Evolutionary conservation across 768 basidiomycete genomes (phyloP).

Genomic region (Hydnomerulius pinastri): DNA sequence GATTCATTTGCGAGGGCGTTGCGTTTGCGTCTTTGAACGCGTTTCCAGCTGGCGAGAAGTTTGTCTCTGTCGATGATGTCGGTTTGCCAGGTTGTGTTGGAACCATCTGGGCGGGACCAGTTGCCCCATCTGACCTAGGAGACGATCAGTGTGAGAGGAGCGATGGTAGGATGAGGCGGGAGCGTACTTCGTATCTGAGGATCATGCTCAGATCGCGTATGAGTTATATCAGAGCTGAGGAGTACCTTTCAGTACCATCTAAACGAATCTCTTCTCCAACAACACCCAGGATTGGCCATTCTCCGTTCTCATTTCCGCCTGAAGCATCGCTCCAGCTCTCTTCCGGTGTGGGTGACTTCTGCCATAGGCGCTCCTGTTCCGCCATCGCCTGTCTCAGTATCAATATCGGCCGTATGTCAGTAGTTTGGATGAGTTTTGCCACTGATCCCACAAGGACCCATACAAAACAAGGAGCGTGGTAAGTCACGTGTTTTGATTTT

Average conservation of each 20-base stretch:
- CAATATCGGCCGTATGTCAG: no score
- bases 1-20: conserved; percentile 28
- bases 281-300: conserved; percentile 31
- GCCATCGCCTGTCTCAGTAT: not conserved
- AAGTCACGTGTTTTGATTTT: conserved; percentile 25
- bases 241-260: conserved; percentile 30
- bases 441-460: no score
- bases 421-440: no score
- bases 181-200: conserved; percentile 33
- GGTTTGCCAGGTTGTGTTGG: conserved; percentile 56
- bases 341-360: conserved; percentile 29
- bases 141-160: not conserved
- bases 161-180: not conserved
- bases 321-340: conserved; percentile 35
- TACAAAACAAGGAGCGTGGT: no score
- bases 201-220: conserved; percentile 5
- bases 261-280: conserved; percentile 34
- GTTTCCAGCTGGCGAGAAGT: conserved; percentile 37
- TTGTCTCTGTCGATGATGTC: conserved; percentile 17
- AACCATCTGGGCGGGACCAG: conserved; percentile 53
- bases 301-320: conserved; percentile 31
- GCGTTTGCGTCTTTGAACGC: conserved; percentile 33
- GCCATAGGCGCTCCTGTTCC: conserved; percentile 21
- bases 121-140: conserved; percentile 56
- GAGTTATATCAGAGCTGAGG: not conserved